Percentiles rank a stretch among this genome's conserved stretches.
These are phyloP conservation scores for Schizothecium vesticola DNA, from an alignment of 495 filamentous ascomycete genomes.

Conservation along the genomic window DNA sequence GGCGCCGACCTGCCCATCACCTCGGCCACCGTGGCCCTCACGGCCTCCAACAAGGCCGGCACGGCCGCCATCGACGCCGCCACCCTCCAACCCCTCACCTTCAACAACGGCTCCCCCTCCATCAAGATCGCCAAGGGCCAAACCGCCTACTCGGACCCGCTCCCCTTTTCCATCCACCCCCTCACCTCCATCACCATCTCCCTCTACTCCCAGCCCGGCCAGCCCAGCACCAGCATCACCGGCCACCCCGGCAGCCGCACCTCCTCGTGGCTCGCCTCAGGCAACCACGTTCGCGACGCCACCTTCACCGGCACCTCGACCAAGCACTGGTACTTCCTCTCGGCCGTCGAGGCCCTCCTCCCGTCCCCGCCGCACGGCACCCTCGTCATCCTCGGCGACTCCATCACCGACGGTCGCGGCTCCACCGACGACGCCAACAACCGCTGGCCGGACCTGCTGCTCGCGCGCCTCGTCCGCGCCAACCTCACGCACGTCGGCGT, in stretches of 20 bases:
- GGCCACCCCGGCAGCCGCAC: conserved; percentile 66
- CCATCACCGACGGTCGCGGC: conserved; percentile 67
- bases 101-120: conserved; percentile 44
- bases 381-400: conserved; percentile 64
- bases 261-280: conserved; percentile 51
- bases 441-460: conserved; percentile 63
- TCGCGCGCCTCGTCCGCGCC: conserved; percentile 48
- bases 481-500: conserved; percentile 48
- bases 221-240: conserved; percentile 53
- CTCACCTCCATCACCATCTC: conserved; percentile 52
- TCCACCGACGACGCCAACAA: conserved; percentile 61
- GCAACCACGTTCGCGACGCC: conserved; percentile 47
- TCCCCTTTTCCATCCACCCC: conserved; percentile 47
- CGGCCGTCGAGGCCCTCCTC: conserved; percentile 54
- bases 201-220: conserved; percentile 55
- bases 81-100: conserved; percentile 50
- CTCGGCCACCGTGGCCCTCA: conserved; percentile 51
- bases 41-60: conserved; percentile 47
- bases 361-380: conserved; percentile 37
- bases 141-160: conserved; percentile 58
- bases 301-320: conserved; percentile 42
- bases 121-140: conserved; percentile 54
- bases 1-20: conserved; percentile 56
- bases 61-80: conserved; percentile 45
- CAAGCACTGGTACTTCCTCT: conserved; percentile 57